Evolutionary conservation across 2,329 filamentous ascomycete species (phyloP), one percentile per base, ranked within the genome.

Genomic region (Pseudogymnoascus sp.): DNA sequence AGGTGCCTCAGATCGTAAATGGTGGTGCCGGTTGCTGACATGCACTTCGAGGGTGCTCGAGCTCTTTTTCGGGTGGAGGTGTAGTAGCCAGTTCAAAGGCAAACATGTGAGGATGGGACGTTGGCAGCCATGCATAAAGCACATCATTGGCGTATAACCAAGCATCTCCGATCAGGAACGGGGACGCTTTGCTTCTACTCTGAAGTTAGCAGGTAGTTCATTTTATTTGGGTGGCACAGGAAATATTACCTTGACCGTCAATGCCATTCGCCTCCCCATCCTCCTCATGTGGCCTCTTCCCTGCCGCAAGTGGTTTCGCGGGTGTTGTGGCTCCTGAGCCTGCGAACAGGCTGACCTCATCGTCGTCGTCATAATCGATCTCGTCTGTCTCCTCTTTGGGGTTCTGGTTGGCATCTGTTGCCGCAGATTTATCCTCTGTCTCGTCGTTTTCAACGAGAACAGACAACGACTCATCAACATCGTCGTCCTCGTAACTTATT

Each of bases 401-500:
- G 27, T 72, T 67, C 27, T 72, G 72, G 21, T 72, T 72, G 18
- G 69, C 67, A 33, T 70, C 69, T 5, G 74, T 65, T 45, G 71
- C 73, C 13, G 68, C 71, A 7, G 73, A 73, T 12, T 72, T 73
- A 61, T 74, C 74, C 29, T 71, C 74, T 58, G 69, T 69, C 8
- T 73, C 70, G 9, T 74, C 66, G 36, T 68, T 62, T 36, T 68
- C 68, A 52, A 65, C 64, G 61, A 58, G 52, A 61, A 60, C 62
- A 62, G 61, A 60, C 60, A 62, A 55, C 31, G 62, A 37, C 61
- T 35, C 21, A 36, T 60, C 21, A 25, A 64, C 60, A 21, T 64
- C 64, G 27, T 65, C 68, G 18, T 74, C 70, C 35, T 77, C 74
- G 58, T 75, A 75, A 42, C 73, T 74, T 27, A 74, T 74, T 58